phyloP scores from a whole-genome alignment of 768 basidiomycete genomes.

The Phylloporus sp. region DNA sequence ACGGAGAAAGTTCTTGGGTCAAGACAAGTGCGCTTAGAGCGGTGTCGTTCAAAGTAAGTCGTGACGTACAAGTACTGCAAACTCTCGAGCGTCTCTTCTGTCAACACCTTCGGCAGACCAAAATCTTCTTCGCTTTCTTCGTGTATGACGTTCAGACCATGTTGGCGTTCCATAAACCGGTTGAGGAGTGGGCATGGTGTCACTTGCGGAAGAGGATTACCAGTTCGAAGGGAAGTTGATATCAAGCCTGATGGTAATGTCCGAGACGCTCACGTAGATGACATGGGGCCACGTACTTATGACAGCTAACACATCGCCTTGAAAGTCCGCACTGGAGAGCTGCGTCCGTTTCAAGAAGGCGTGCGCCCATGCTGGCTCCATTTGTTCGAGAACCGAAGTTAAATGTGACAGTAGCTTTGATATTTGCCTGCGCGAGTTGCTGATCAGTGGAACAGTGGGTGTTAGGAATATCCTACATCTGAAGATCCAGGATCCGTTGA shows the following conservation, averaged over 20 bases:
- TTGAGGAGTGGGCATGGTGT: conserved; percentile 68
- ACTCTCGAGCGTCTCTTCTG: conserved; percentile 67
- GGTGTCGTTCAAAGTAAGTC: not conserved
- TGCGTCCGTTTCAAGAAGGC: conserved; percentile 74
- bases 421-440: conserved; percentile 49
- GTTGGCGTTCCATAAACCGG: conserved; percentile 43
- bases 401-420: conserved; percentile 69
- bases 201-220: conserved; percentile 76
- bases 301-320: conserved; percentile 81
- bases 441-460: not conserved
- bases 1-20: conserved; percentile 35
- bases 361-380: conserved; percentile 73
- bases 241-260: conserved; percentile 54
- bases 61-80: conserved; percentile 71
- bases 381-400: conserved; percentile 64
- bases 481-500: conserved; percentile 61
- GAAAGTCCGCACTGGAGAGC: conserved; percentile 74
- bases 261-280: not conserved
- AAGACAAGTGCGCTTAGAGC: not conserved
- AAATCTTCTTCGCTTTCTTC: conserved; percentile 72
- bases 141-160: conserved; percentile 65
- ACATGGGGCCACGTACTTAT: conserved; percentile 48
- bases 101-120: conserved; percentile 67
- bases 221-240: conserved; percentile 70
- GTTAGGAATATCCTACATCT: conserved; percentile 44